phyloP scores from a whole-genome alignment of 2,329 filamentous ascomycete species.

The Diaporthe vexans region DNA sequence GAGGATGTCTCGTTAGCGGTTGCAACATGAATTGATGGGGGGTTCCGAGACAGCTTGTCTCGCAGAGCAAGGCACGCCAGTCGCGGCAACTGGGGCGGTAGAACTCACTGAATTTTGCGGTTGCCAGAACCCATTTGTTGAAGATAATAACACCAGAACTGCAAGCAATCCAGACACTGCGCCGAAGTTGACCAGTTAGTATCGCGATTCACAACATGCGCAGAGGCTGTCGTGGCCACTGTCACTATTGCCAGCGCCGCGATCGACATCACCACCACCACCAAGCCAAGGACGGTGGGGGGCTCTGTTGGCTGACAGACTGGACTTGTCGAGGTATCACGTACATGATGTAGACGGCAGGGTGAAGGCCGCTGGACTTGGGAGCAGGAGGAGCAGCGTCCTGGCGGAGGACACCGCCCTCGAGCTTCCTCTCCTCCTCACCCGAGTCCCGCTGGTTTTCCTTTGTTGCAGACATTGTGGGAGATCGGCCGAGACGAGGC shows the following conservation, averaged over 20 bases:
- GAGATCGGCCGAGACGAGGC: neutral
- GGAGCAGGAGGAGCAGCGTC: conserved; percentile 37
- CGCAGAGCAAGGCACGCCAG: neutral
- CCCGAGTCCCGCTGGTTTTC: conserved; percentile 42
- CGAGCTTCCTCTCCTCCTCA: conserved; percentile 43
- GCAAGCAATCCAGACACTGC: conserved; percentile 87
- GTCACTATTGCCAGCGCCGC: neutral
- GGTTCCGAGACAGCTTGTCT: conserved; percentile 31
- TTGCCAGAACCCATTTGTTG: conserved; percentile 96
- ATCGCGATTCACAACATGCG: neutral
- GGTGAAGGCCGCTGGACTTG: conserved; percentile 65
- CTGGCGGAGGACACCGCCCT: conserved; percentile 41
- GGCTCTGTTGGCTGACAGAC: conserved; percentile 47
- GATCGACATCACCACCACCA: neutral
- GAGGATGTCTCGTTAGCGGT: conserved; percentile 29
- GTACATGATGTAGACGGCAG: conserved; percentile 81
- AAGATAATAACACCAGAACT: conserved; percentile 93
- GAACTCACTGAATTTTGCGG: conserved; percentile 71
- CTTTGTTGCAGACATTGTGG: conserved; percentile 41
- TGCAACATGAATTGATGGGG: neutral
- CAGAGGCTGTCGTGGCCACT: neutral
- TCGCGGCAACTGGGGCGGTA: neutral
- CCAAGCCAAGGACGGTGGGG: neutral
- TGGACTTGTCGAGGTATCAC: neutral
- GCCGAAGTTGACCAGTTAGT: conserved; percentile 29